A percentile compares a stretch with the other conserved stretches of the same genome.
Evolutionary conservation across 352 stramenopile species (phyloP).

Genomic region (Albugo candida): DNA sequence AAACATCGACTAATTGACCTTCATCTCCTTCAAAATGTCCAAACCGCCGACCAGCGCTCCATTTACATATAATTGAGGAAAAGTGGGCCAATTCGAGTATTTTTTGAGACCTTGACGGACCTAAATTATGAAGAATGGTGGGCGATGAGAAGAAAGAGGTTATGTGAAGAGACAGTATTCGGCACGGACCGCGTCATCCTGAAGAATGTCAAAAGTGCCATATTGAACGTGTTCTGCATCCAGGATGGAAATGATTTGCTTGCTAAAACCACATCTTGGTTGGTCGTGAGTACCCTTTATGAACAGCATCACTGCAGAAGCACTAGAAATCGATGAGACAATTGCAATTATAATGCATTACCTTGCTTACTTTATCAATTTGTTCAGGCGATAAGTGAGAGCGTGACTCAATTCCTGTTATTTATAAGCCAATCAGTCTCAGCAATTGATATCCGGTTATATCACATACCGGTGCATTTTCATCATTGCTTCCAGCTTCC

Average conservation of each 20-base stretch:
- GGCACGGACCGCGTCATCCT: constrained; percentile 79
- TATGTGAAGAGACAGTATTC: neutral
- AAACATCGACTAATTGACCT: constrained; percentile 13
- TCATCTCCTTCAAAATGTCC: constrained; percentile 96
- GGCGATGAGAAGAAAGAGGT: neutral
- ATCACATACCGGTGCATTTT: constrained; percentile 1
- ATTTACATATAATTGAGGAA: constrained; percentile 96
- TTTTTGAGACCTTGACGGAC: constrained; percentile 93
- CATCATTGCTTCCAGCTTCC: constrained; percentile 5
- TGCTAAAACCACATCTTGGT: constrained; percentile 92
- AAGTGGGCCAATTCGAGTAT: constrained; percentile 97
- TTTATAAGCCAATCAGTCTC: constrained; percentile 2
- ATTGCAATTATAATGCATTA: neutral
- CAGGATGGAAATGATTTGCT: constrained; percentile 86
- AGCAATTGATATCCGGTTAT: neutral
- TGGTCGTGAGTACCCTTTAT: constrained; percentile 95
- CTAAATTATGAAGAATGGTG: constrained; percentile 9
- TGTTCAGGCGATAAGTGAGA: constrained; percentile 57
- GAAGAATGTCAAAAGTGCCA: constrained; percentile 93
- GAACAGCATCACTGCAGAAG: constrained; percentile 92
- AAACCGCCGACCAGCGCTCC: constrained; percentile 91
- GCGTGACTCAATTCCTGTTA: constrained; percentile 25
- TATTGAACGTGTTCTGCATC: constrained; percentile 86
- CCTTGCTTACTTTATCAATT: constrained; percentile 42
- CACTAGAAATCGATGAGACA: constrained; percentile 9